Evolutionary conservation across 148 eudicot genomes (phyloP).

Genomic region (Tetragonia tetragonoides): DNA sequence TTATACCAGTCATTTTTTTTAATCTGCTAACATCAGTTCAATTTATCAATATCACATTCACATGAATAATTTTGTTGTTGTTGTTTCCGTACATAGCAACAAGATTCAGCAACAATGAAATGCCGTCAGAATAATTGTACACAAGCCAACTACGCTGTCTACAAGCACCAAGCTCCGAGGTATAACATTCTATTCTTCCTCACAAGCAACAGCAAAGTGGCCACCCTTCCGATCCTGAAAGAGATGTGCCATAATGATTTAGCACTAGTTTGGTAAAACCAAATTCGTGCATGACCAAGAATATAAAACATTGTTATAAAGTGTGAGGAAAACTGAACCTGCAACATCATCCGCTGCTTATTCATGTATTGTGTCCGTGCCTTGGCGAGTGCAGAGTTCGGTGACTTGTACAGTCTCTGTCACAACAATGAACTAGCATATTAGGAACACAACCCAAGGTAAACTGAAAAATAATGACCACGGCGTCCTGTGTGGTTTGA

Average conservation of each 20-base stretch:
- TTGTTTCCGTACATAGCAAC: too few relatives aligned
- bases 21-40: background rate
- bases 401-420: constrained; percentile 81
- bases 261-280: background rate
- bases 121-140: background rate
- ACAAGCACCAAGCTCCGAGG: background rate
- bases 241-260: background rate
- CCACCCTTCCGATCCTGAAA: constrained; percentile 59
- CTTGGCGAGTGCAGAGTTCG: constrained; percentile 71
- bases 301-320: background rate
- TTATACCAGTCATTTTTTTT: too few relatives aligned
- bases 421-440: background rate
- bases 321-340: constrained; percentile 34
- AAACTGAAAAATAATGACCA: background rate
- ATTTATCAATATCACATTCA: background rate
- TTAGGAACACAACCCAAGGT: constrained; percentile 2
- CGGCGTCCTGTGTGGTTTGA: too few relatives aligned
- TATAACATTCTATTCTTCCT: constrained; percentile 20
- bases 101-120: background rate
- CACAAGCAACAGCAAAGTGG: constrained; percentile 42
- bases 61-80: background rate
- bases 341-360: constrained; percentile 65
- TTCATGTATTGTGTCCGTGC: constrained; percentile 77
- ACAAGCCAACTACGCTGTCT: background rate
- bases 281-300: background rate